phyloP scores from a whole-genome alignment of 2,329 filamentous ascomycete species.

The Calonectria hongkongensis region DNA sequence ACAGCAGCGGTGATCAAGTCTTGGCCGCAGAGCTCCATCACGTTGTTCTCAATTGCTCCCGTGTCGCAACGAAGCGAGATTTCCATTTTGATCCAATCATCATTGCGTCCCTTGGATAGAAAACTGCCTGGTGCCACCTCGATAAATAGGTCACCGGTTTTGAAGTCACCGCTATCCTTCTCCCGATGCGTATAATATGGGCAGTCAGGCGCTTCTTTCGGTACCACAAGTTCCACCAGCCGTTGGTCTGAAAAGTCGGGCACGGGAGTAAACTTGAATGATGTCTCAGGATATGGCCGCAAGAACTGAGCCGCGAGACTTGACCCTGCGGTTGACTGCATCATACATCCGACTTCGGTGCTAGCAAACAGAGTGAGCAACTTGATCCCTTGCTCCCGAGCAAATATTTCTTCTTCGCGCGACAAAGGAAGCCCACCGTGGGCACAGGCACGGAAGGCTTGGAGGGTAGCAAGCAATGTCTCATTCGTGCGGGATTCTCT shows the following conservation, averaged over 20 bases:
- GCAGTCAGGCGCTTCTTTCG: background rate
- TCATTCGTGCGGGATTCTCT: background rate
- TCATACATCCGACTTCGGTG: background rate
- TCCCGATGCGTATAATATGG: background rate
- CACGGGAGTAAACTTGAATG: background rate
- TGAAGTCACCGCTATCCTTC: background rate
- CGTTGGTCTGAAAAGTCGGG: background rate
- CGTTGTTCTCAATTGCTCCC: background rate
- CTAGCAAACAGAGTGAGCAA: background rate
- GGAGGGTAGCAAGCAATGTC: background rate
- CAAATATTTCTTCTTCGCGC: background rate
- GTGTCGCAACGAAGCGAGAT: background rate
- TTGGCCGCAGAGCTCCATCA: background rate
- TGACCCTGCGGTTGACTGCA: background rate
- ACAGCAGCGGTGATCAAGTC: conserved; percentile 2
- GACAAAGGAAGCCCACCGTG: background rate
- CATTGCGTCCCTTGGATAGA: background rate
- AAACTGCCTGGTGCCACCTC: background rate
- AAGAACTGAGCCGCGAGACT: background rate
- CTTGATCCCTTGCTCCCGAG: background rate
- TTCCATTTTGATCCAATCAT: background rate
- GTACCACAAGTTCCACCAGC: background rate
- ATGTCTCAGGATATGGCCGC: background rate
- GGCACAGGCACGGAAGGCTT: background rate
- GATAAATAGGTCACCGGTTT: background rate